phyloP scores from a whole-genome alignment of 148 eudicot species.

The Rhododendron molle region DNA sequence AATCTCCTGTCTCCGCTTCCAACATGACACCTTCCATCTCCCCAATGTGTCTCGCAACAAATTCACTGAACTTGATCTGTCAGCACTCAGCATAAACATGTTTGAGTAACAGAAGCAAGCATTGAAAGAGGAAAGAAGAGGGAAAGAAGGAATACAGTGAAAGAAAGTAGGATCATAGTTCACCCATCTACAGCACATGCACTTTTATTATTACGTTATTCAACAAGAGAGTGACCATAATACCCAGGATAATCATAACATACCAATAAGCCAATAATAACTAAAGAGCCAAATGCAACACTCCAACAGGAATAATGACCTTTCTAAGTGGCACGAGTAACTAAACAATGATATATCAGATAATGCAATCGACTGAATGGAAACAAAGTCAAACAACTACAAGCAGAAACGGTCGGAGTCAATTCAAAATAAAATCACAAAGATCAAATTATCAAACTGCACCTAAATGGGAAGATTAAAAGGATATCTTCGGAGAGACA shows the following conservation, averaged over 20 bases:
- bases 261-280: not conserved
- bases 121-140: not conserved
- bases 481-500: not conserved
- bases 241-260: not conserved
- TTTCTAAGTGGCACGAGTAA: not conserved
- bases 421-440: not conserved
- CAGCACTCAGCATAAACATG: slow-evolving; percentile 11
- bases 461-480: not conserved
- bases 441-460: not conserved
- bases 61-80: slow-evolving; percentile 94
- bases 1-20: slow-evolving; percentile 98
- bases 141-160: not conserved
- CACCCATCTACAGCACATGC: not conserved
- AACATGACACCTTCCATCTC: slow-evolving; percentile 84
- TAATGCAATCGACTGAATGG: not conserved
- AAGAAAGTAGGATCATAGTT: not conserved
- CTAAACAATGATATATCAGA: not conserved
- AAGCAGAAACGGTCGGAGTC: not conserved
- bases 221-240: not conserved
- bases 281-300: not conserved
- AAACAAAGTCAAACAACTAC: not conserved
- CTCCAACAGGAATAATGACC: not conserved
- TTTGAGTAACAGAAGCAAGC: slow-evolving; percentile 4
- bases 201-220: not conserved
- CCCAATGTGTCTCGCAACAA: slow-evolving; percentile 92